Evolutionary conservation across 805 yeast species (phyloP).

Genomic region (Cyberlindnera americana): DNA sequence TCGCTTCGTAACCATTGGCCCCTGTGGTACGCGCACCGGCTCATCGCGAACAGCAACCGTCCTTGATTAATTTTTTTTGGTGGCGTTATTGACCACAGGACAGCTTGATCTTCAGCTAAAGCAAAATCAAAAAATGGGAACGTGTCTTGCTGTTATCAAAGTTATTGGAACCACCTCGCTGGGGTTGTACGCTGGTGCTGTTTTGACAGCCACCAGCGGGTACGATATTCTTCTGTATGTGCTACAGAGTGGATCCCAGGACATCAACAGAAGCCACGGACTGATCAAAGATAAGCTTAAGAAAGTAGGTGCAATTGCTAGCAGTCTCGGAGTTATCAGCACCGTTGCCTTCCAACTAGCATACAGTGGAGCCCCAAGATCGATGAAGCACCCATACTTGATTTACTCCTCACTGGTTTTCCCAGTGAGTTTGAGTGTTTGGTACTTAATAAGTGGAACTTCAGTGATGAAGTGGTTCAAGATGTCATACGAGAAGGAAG

Average conservation of each 20-base stretch:
- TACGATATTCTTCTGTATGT: conserved; percentile 30
- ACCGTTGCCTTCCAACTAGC: conserved; percentile 50
- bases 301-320: conserved; percentile 27
- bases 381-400: conserved; percentile 69
- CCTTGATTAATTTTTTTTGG: background rate
- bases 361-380: conserved; percentile 50
- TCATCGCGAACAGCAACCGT: conserved; percentile 3
- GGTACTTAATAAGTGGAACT: conserved; percentile 10
- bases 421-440: conserved; percentile 21
- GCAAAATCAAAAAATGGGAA: conserved; percentile 40
- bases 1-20: too few relatives aligned
- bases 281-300: conserved; percentile 19
- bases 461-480: conserved; percentile 5
- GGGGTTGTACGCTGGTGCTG: conserved; percentile 58
- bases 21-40: background rate
- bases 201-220: conserved; percentile 31
- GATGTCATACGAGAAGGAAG: conserved; percentile 26
- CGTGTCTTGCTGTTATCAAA: conserved; percentile 55
- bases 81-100: background rate
- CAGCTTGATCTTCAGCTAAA: too few relatives aligned
- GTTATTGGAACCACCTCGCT: conserved; percentile 62
- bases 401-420: conserved; percentile 39
- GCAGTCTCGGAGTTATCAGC: conserved; percentile 44
- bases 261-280: conserved; percentile 28
- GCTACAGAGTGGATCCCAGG: conserved; percentile 22